Base-by-base conservation (phyloP, 805 yeast species). In the Monosporozyma aerobia region DNA sequence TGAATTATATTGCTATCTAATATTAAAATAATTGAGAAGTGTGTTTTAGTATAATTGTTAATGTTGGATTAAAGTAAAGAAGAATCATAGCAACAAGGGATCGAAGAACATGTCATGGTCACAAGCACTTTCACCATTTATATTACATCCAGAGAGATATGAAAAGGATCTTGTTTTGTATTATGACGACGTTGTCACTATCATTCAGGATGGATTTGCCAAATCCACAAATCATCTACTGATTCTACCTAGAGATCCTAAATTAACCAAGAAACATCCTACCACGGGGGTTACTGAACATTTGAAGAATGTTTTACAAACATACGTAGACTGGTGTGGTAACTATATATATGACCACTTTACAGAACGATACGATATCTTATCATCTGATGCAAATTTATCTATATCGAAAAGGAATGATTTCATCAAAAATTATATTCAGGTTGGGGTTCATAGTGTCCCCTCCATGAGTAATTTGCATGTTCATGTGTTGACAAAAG, bases 391-490 rank as follows among this genome's bases (percentile, higher is more conserved):
- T 35, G 39, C 5, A 4, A 35, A 35, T 14, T 7, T 35, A 35
- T 35, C 39, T 7, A 35, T 30, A 52, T 49, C 51, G 0, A 52
- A 58, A 14, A 37, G 50, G 14, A 60, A 62, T 3, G 45, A 45
- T 2, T 65, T 67, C 48, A 41, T 58, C 3, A 56, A 56, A 5
- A 50, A 56, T 1, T 65, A 64, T 39, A 70, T 85, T 8, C 69
- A 71, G 54, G 77, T 75, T 8, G 92, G 95, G 0, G 75, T 86
- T 27, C 95, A 87, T 66, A 67, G 85, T 4, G 75, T 76, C 2
- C 95, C 95, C 2, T 82, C 90, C 0, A 63, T 87, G 75, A 68
- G 67, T 41, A 85, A 87, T 63, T 59, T 87, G 46, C 95, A 87
- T 61, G 70, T 87, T 19, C 95, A 87, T 69, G 79, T 87, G 25